phyloP scores from a whole-genome alignment of 768 basidiomycete genomes.

The Hortiboletus flavorubellus region DNA sequence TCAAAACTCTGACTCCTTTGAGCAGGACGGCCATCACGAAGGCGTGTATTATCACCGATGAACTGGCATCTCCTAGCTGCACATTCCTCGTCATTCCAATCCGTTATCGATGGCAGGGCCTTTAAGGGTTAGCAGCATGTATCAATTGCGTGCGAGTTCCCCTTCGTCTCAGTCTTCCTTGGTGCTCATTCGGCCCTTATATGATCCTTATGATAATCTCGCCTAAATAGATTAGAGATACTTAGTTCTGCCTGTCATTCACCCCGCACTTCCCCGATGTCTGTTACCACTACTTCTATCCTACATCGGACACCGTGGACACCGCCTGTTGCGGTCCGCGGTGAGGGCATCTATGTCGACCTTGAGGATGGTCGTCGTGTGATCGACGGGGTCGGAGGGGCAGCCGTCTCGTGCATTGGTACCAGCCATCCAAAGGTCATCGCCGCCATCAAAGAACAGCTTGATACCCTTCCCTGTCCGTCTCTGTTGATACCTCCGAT shows the following conservation, averaged over 20 bases:
- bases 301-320: conserved; percentile 72
- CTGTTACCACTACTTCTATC: conserved; percentile 36
- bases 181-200: neutral
- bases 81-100: neutral
- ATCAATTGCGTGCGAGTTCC: neutral
- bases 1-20: too few relatives aligned
- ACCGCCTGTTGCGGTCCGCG: conserved; percentile 65
- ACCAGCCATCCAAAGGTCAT: conserved; percentile 68
- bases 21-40: too few relatives aligned
- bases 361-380: conserved; percentile 66
- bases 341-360: conserved; percentile 66
- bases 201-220: neutral
- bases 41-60: neutral
- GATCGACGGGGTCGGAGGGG: conserved; percentile 82
- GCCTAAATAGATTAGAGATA: neutral
- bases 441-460: conserved; percentile 74
- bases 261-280: conserved; percentile 11
- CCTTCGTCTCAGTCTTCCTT: neutral
- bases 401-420: conserved; percentile 79
- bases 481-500: conserved; percentile 3
- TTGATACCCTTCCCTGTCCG: conserved; percentile 75
- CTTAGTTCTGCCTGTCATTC: neutral
- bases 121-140: neutral
- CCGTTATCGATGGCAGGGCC: too few relatives aligned
- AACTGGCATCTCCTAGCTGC: neutral